Evolutionary conservation across 352 stramenopile genomes (phyloP), one percentile per base, ranked within the genome.

Genomic region (Globisporangium rhizosaccharum): DNA sequence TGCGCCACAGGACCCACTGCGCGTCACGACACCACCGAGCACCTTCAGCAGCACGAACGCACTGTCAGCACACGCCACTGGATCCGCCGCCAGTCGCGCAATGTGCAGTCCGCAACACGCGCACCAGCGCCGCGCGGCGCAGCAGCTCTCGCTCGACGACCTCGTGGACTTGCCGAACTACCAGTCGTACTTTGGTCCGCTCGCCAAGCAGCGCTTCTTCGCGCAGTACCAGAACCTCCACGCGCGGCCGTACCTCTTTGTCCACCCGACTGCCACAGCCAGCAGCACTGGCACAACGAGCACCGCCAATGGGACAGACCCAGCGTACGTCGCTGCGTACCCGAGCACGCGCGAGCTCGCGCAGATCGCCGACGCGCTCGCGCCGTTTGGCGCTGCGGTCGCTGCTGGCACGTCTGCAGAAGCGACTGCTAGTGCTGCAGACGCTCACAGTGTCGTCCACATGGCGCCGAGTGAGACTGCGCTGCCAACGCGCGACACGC

Each of bases 181-280:
- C 20, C 71, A 81, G 23, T 61, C 63, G 20, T 92, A 92, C 66
- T 89, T 92, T 53, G 83, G 83, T 25, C 71, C 71, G 0, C 63
- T 53, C 1, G 80, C 83, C 18, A 83, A 80, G 47, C 52, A 68
- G 10, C 53, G 70, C 14, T 92, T 92, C 59, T 92, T 81, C 56
- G 65, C 66, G 7, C 68, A 79, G 57, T 92, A 92, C 63, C 71
- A 66, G 1, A 68, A 85, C 37, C 33, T 92, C 41, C 75, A 85
- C 51, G 78, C 72, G 0, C 74, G 79, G n/a, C 78, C 78, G 20
- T 88, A 87, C 59, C 55, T 90, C 25, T 90, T 87, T 39, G 68
- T 86, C 20, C 72, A 76, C 33, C 7, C 33, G 33, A 39, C 7
- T 39, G 8, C 33, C 7, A 8, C 33, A 1, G 12, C 12, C 23